Evolutionary conservation across 768 basidiomycete species (phyloP).

Genomic region (Boletus rufocinnamomeus): DNA sequence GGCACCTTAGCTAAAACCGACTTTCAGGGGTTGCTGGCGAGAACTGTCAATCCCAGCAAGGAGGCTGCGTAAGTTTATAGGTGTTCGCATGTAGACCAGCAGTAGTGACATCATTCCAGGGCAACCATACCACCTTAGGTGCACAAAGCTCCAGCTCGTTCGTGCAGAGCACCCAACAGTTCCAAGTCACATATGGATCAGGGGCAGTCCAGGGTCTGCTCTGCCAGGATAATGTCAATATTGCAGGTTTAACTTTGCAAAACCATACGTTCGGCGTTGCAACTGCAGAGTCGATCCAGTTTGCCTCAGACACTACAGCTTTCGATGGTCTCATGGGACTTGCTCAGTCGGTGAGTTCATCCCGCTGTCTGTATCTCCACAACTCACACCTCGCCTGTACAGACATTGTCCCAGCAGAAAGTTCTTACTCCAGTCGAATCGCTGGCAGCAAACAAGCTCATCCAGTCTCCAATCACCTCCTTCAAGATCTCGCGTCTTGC

Average conservation of each 20-base stretch:
- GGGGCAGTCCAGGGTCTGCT: conserved; percentile 68
- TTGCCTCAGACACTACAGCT: conserved; percentile 47
- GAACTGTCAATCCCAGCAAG: conserved; percentile 46
- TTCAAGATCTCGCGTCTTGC: conserved; percentile 78
- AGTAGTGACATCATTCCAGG: conserved; percentile 39
- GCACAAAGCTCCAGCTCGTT: conserved; percentile 62
- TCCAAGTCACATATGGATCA: conserved; percentile 68
- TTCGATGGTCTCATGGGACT: conserved; percentile 82
- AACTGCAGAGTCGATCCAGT: conserved; percentile 57
- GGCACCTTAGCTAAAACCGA: neutral
- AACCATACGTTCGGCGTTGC: conserved; percentile 73
- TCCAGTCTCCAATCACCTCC: conserved; percentile 66
- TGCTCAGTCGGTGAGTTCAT: conserved; percentile 59
- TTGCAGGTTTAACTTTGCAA: conserved; percentile 61
- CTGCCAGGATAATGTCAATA: conserved; percentile 58
- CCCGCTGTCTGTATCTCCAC: conserved; percentile 10
- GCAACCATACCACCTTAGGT: conserved; percentile 70
- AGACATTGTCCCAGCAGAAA: conserved; percentile 66
- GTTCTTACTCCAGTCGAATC: conserved; percentile 72
- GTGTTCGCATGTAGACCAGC: conserved; percentile 1
- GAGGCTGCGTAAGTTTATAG: conserved; percentile 41
- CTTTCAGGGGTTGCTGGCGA: conserved; percentile 53
- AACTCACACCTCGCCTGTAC: neutral
- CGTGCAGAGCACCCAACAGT: conserved; percentile 48
- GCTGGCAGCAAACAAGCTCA: conserved; percentile 56